These are phyloP conservation scores for Canna indica DNA, from an alignment of 176 grass and related monocot genomes.

Conservation along the genomic window DNA sequence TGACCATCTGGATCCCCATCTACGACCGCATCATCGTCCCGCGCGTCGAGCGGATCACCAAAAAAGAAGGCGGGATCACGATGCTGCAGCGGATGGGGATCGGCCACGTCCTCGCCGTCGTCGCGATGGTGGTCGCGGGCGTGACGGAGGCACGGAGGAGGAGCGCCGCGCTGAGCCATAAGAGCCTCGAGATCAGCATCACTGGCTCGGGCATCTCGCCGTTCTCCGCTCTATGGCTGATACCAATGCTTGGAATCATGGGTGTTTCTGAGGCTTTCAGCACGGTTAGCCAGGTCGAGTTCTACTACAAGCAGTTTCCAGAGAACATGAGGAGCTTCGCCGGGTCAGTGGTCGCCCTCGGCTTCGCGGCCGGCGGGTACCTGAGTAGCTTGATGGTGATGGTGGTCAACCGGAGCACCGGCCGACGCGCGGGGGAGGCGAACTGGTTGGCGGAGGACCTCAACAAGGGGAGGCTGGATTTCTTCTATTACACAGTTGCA, in stretches of 20 bases:
- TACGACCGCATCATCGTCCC: slow-evolving; percentile 51
- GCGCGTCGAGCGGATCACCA: slow-evolving; percentile 24
- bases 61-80: slow-evolving; percentile 41
- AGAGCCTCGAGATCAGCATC: not conserved
- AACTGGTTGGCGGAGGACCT: slow-evolving; percentile 54
- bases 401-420: slow-evolving; percentile 25
- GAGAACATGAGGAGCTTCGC: slow-evolving; percentile 74
- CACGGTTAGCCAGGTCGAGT: slow-evolving; percentile 57
- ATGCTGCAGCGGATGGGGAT: slow-evolving; percentile 66
- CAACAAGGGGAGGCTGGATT: slow-evolving; percentile 43
- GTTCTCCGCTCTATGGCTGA: slow-evolving; percentile 43
- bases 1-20: slow-evolving; percentile 54
- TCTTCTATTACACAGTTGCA: slow-evolving; percentile 47
- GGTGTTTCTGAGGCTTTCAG: slow-evolving; percentile 71
- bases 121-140: slow-evolving; percentile 38
- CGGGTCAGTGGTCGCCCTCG: slow-evolving; percentile 43
- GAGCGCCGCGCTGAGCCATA: slow-evolving; percentile 7
- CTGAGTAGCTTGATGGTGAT: slow-evolving; percentile 37
- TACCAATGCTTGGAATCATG: slow-evolving; percentile 36
- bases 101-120: slow-evolving; percentile 37
- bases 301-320: slow-evolving; percentile 74
- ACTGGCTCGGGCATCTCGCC: slow-evolving; percentile 18
- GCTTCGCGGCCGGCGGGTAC: slow-evolving; percentile 47
- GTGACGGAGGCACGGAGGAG: slow-evolving; percentile 27
- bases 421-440: not conserved